Evolutionary conservation across 495 filamentous ascomycete species (phyloP).

Genomic region (Podospora conica): DNA sequence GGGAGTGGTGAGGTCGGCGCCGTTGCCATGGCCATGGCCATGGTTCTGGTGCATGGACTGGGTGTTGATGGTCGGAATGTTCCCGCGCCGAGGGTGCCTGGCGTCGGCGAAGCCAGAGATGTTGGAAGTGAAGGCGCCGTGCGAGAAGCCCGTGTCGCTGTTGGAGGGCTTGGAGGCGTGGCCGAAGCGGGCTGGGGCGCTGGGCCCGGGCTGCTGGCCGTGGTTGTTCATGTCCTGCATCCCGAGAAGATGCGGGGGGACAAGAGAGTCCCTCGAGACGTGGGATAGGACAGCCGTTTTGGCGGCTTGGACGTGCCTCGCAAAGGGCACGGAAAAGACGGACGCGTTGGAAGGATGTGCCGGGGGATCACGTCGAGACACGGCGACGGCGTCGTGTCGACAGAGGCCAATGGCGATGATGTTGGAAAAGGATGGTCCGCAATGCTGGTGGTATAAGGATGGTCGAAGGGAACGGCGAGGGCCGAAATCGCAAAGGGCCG

Average conservation of each 20-base stretch:
- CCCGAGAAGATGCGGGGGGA: slow-evolving; percentile 72
- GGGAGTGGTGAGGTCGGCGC: slow-evolving; percentile 74
- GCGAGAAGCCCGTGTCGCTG: slow-evolving; percentile 82
- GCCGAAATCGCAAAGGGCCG: not conserved
- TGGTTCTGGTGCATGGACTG: slow-evolving; percentile 41
- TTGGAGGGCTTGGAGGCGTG: slow-evolving; percentile 67
- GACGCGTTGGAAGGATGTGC: slow-evolving; percentile 22
- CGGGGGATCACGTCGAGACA: not conserved
- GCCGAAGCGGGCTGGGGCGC: slow-evolving; percentile 53
- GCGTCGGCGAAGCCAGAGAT: slow-evolving; percentile 67
- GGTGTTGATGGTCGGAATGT: slow-evolving; percentile 93
- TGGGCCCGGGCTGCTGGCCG: slow-evolving; percentile 51
- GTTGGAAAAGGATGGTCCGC: not conserved
- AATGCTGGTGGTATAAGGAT: not conserved
- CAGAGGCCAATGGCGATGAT: not conserved
- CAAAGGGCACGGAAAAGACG: slow-evolving; percentile 40
- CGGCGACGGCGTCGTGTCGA: not conserved
- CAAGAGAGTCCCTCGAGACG: slow-evolving; percentile 63
- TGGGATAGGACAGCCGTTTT: slow-evolving; percentile 67
- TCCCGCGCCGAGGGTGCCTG: slow-evolving; percentile 70
- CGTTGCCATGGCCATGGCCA: slow-evolving; percentile 31
- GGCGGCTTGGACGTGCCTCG: slow-evolving; percentile 51
- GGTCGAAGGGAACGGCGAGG: not conserved
- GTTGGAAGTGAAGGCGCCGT: slow-evolving; percentile 82
- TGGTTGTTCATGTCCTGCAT: slow-evolving; percentile 77